Evolutionary conservation across 1,139 yeast species (phyloP).

Genomic region (Saccharomyces hybrid): DNA sequence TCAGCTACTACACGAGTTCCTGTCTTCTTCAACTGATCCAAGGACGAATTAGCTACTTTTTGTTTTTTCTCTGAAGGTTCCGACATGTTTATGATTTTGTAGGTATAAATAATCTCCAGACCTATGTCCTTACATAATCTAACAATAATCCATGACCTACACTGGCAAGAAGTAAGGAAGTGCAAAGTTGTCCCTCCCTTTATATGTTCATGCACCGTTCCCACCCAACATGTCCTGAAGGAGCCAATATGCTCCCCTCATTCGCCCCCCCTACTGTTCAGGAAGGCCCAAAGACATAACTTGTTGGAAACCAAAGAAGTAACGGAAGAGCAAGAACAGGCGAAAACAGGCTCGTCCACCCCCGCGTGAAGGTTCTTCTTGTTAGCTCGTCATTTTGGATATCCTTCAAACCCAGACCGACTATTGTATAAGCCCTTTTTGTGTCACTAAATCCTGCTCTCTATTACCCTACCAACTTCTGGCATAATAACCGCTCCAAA

Average conservation of each 20-base stretch:
- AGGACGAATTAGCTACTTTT: conserved; percentile 51
- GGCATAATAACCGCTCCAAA: not conserved
- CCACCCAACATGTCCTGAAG: not conserved
- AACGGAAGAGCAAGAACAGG: no score
- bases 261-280: not conserved
- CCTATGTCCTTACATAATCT: not conserved
- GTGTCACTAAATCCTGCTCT: not conserved
- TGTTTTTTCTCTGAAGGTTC: conserved; percentile 26
- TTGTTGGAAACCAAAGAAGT: not conserved
- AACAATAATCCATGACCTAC: not conserved
- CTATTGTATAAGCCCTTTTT: not conserved
- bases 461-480: not conserved
- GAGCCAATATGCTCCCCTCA: not conserved
- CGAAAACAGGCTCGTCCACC: not conserved
- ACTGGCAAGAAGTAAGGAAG: not conserved
- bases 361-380: not conserved
- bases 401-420: conserved; percentile 1
- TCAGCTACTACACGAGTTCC: conserved; percentile 96
- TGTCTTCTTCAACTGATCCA: conserved; percentile 81
- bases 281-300: not conserved
- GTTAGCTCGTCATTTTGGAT: not conserved
- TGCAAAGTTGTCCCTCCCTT: not conserved
- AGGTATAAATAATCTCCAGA: no score
- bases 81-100: conserved; percentile 13
- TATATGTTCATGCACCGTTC: not conserved